Evolutionary conservation across 192 early-diverging fungal species (phyloP), one percentile per base, ranked within the genome.

Genomic region (Podila clonocystis): DNA sequence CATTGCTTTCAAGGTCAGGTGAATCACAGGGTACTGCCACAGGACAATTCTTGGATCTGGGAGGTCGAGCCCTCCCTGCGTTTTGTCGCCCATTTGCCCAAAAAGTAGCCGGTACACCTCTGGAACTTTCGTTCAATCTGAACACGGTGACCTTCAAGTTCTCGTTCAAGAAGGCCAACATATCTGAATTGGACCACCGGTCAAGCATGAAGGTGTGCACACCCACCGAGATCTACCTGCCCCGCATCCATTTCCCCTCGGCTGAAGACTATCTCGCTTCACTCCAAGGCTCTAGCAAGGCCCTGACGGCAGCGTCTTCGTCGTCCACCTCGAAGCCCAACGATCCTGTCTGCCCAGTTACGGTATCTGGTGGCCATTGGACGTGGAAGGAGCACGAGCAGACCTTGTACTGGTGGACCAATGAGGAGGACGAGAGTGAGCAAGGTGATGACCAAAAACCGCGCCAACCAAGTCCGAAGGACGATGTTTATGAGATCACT

Each of bases 161-260:
- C 36, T 68, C 62, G 9, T 84, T 75, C 67, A 67, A 61, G 38
- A 64, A 67, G 28, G 28, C 30, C 0, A 41, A 29, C 4, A 62
- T 34, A 7, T 48, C 66, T 3, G 65, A 70, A 30, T 33, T 65
- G 3, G 74, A 50, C 1, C 31, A 24, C 28, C 26, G 49, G 1
- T 33, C 29, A 5, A 49, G 69, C 38, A 67, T 50, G 11, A 72
- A 55, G 55, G 61, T 79, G 33, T 55, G 48, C 15, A 72, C 75
- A 12, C 74, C 84, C 4, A 86, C 84, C 17, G 86, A 84, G 67
- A 82, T 89, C 36, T 87, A 89, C 61, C 63, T 89, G 19, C 88
- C 88, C 1, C 75, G 62, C 24, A 67, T 69, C 13, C 82, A 87
- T 74, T 89, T 86, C 55, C 76, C 84, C 52, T 65, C 67, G 36